Evolutionary conservation across 2,329 filamentous ascomycete species (phyloP).

Genomic region (Trichoderma pleuroti): DNA sequence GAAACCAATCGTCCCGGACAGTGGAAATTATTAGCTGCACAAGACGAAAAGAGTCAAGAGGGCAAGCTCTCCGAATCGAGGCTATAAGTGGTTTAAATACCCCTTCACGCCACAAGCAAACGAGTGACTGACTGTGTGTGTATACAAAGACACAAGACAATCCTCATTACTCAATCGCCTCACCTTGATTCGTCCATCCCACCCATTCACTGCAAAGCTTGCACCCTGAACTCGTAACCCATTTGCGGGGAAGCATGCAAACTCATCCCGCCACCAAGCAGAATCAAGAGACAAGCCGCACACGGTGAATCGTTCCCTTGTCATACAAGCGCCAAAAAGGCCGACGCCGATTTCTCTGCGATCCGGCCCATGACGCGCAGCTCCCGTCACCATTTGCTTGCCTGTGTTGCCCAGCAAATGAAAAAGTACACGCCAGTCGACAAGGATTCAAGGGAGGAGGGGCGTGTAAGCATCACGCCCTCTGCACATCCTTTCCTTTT

Average conservation of each 20-base stretch:
- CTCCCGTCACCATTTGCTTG: conserved; percentile 8
- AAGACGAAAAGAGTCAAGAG: not conserved
- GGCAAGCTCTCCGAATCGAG: not conserved
- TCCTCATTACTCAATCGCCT: not conserved
- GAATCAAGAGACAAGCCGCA: not conserved
- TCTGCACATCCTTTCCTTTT: not conserved
- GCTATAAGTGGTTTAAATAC: not conserved
- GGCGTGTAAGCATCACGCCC: not conserved
- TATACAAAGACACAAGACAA: not conserved
- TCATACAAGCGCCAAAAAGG: not conserved
- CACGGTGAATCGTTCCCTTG: not conserved
- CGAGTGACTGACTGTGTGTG: not conserved
- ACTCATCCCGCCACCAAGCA: not conserved
- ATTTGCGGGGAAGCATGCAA: not conserved
- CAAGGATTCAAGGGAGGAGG: not conserved
- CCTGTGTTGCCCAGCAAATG: not conserved
- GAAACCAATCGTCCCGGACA: not conserved
- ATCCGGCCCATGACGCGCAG: conserved; percentile 6
- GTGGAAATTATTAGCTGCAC: not conserved
- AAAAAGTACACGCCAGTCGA: not conserved
- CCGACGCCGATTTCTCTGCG: not conserved
- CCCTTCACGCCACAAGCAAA: not conserved
- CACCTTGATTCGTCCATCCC: not conserved
- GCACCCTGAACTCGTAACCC: not conserved
- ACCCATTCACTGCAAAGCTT: not conserved